Percentiles rank a stretch among this genome's conserved stretches.
Evolutionary conservation across 352 stramenopile genomes (phyloP).

Genomic region (Phytopythium mirpurense): DNA sequence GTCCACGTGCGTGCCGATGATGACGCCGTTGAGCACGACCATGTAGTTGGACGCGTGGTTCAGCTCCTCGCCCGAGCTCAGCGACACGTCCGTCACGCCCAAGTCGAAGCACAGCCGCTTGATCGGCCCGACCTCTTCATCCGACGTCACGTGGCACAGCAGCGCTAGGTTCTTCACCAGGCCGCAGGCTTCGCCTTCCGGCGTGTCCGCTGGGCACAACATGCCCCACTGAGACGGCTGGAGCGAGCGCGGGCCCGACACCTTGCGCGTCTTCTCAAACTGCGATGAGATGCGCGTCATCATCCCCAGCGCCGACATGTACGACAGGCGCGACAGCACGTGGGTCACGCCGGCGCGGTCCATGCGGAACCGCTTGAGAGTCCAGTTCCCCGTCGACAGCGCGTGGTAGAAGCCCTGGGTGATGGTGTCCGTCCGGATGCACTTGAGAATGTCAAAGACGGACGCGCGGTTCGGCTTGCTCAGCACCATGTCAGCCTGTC

Average conservation of each 20-base stretch:
- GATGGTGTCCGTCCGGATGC: conserved; percentile 97
- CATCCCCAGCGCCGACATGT: conserved; percentile 98
- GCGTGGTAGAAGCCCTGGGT: conserved; percentile 91
- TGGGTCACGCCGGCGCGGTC: conserved; percentile 97
- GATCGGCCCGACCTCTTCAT: conserved; percentile 92
- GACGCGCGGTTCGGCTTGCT: conserved; percentile 97
- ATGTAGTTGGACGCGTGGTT: conserved; percentile 94
- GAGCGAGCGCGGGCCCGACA: conserved; percentile 95
- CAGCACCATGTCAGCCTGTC: conserved; percentile 96
- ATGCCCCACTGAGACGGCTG: conserved; percentile 99
- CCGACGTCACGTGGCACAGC: conserved; percentile 95
- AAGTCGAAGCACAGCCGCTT: conserved; percentile 96
- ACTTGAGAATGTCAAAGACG: conserved; percentile 98
- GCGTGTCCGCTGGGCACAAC: conserved; percentile 98
- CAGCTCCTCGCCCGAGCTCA: conserved; percentile 95
- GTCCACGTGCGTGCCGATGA: conserved; percentile 95
- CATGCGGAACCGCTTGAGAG: conserved; percentile 99
- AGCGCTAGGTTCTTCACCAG: conserved; percentile 99
- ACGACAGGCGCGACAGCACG: conserved; percentile 96
- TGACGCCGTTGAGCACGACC: conserved; percentile 98
- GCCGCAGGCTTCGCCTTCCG: conserved; percentile 98
- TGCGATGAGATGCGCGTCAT: conserved; percentile 99
- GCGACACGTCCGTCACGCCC: conserved; percentile 94
- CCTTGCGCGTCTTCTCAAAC: conserved; percentile 99
- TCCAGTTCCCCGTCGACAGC: conserved; percentile 96